Evolutionary conservation across 805 yeast genomes (phyloP), one percentile per base, ranked within the genome.

Genomic region (Candida rishiriensis): DNA sequence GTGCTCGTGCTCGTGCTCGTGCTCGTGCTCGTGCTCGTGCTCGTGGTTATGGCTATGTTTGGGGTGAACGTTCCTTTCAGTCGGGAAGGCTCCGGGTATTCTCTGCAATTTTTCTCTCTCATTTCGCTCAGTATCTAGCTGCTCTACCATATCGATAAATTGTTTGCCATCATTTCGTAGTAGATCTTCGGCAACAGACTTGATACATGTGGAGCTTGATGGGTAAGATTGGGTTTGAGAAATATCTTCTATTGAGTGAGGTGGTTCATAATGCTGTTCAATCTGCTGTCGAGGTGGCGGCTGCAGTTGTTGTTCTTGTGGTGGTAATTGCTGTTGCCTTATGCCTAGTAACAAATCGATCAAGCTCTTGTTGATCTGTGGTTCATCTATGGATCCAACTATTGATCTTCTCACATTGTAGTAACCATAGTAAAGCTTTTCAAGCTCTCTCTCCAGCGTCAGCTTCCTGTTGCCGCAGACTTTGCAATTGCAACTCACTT

Each of bases 131-230:
- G 75, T 75, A 3, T 88, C 86, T 37, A 86, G 68, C 42, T 79
- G 75, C 60, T 88, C 95, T 78, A 89, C 83, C 74, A 87, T 82
- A 50, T 83, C 83, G 29, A 88, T 74, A 50, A 88, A 86, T 35
- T 81, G 77, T 50, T 76, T 75, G n/a, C 95, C 96, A 49, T 85
- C 87, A 57, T 82, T 83, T 52, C 78, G 78, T 53, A 88, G 71
- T 26, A 89, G 63, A 56, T 88, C 95, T 52, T 88, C 95, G 1
- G 96, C 93, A 36, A 89, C 76, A 3, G 83, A 51, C 41, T 53
- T 48, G 13, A 60, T 38, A 17, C 39, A 53, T n/a, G 29, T 41
- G 13, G 38, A n/a, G 17, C 9, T 34, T 3, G 17, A 9, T 16
- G 37, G 28, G 10, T 30, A 16, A 16, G n/a, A 14, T 26, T n/a